Base-by-base conservation (phyloP, 176 grass and related monocot species). In the Avena insularis region DNA sequence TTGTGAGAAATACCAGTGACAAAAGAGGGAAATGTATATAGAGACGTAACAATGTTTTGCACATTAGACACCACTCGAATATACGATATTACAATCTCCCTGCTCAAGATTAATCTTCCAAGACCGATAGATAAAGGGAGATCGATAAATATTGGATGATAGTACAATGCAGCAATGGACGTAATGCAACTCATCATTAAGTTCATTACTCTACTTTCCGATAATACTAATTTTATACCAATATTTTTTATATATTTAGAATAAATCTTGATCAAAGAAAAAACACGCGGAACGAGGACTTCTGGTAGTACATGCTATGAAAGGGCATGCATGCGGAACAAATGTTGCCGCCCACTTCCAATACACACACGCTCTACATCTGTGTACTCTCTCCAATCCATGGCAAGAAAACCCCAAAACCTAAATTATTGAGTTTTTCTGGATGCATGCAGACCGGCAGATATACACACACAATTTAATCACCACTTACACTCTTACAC, bases 281-380 rank as follows among this genome's bases (percentile, higher is more conserved):
- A 38, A 38, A 38, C 36, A 38, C 36, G 2, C 3, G 4, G 3
- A 38, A 38, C 36, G 36, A 38, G 36, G 36, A 38, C 36, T 2
- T 3, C 36, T 4, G 1, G 29, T 29, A 29, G 29, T 43, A 43
- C 40, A 43, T 0, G 20, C 11, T 12, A 72, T 53, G 35, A 51
- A 43, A 69, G 89, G 6, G 55, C 84, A 86, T 40, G 43, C 43
- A 23, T 21, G 40, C 67, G 57, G 27, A 70, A 79, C 84, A 87
- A 72, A 79, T 74, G 17, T 2, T 56, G 46, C 64, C 8, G 31
- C 79, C 36, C 56, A 70, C 62, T 90, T 57, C 56, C 35, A 83
- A 29, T 38, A 33, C 62, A 60, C 64, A 62, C 75, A 45, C 7
- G 13, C 29, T 45, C 81, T 79, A 60, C 50, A 56, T 10, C 6